Conservation (phyloP, 2,329 filamentous ascomycete species). For the Penicillium occitanis region DNA sequence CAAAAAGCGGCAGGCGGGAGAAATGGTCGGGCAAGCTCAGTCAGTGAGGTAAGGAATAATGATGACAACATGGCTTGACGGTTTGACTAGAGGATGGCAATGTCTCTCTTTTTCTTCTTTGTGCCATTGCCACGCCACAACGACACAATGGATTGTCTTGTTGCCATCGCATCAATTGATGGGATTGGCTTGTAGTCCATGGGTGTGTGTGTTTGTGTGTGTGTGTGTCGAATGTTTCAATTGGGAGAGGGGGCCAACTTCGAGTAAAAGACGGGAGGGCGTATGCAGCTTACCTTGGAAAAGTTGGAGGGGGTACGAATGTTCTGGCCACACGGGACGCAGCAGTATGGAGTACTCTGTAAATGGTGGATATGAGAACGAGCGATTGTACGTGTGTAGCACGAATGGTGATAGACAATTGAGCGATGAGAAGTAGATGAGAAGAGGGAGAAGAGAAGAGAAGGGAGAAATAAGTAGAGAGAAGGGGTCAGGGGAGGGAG, state of each 20-base stretch:
- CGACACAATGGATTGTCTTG: background rate
- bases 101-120: background rate
- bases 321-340: constrained; percentile 3
- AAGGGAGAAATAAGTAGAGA: constrained; percentile 14
- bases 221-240: background rate
- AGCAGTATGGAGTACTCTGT: background rate
- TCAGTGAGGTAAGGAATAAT: background rate
- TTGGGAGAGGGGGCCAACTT: background rate
- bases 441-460: background rate
- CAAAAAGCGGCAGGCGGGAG: constrained; percentile 13
- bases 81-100: constrained; percentile 2
- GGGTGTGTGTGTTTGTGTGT: background rate
- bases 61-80: constrained; percentile 11
- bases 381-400: background rate
- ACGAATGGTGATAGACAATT: background rate
- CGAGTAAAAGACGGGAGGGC: background rate
- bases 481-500: constrained; percentile 8
- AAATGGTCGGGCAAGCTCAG: background rate
- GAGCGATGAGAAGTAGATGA: background rate
- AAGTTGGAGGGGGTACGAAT: background rate
- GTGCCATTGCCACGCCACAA: background rate
- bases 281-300: constrained; percentile 4
- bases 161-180: background rate
- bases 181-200: background rate
- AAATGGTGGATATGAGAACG: background rate